Evolutionary conservation across 2,329 filamentous ascomycete species (phyloP).

Genomic region (Sphaerulina vaccinii): DNA sequence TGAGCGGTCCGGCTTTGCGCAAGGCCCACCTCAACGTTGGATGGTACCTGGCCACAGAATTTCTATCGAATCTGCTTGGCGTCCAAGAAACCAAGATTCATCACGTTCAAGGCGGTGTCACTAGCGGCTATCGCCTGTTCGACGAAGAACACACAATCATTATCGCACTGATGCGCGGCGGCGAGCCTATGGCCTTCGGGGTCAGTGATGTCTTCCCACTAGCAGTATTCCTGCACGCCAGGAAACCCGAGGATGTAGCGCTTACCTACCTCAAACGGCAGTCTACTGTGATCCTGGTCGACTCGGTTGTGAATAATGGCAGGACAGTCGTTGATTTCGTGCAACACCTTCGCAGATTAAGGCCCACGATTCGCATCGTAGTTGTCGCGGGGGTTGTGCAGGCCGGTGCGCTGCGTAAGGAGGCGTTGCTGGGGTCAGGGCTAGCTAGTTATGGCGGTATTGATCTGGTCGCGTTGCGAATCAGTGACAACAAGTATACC

Average conservation of each 20-base stretch:
- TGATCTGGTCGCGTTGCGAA: slow-evolving; percentile 52
- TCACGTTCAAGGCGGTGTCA: slow-evolving; percentile 53
- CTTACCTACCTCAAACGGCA: slow-evolving; percentile 42
- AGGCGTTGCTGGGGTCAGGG: slow-evolving; percentile 26
- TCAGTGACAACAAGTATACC: slow-evolving; percentile 58
- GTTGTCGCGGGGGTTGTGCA: slow-evolving; percentile 59
- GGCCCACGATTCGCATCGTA: slow-evolving; percentile 47
- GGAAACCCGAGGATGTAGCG: slow-evolving; percentile 44
- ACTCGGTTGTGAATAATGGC: slow-evolving; percentile 61
- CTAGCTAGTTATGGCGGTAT: slow-evolving; percentile 32
- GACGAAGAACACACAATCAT: slow-evolving; percentile 54
- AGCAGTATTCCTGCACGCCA: slow-evolving; percentile 54
- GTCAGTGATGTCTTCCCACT: slow-evolving; percentile 54
- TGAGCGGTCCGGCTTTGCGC: slow-evolving; percentile 49
- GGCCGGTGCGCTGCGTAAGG: slow-evolving; percentile 29
- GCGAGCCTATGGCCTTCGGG: slow-evolving; percentile 61
- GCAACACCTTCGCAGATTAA: slow-evolving; percentile 44
- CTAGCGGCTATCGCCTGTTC: slow-evolving; percentile 48
- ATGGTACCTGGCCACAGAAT: slow-evolving; percentile 54
- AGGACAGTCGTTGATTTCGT: slow-evolving; percentile 52
- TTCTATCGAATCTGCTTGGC: slow-evolving; percentile 50
- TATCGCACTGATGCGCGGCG: slow-evolving; percentile 61
- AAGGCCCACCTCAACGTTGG: slow-evolving; percentile 53
- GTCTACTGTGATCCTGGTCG: slow-evolving; percentile 54
- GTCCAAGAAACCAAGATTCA: slow-evolving; percentile 49